Evolutionary conservation across 148 eudicot genomes (phyloP).

Genomic region (Agrostemma githago): DNA sequence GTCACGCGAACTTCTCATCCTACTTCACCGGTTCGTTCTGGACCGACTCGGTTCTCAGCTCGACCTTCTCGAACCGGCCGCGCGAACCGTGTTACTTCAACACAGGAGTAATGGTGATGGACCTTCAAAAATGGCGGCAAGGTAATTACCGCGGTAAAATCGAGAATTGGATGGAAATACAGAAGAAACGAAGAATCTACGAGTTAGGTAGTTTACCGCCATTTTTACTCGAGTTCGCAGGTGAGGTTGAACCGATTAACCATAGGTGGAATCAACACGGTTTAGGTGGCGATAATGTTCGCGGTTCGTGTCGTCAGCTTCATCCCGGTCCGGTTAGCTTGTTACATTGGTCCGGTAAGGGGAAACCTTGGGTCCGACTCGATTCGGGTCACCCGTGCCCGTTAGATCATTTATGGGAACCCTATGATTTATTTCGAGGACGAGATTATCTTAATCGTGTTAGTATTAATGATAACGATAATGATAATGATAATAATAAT

Average conservation of each 20-base stretch:
- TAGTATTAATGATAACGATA: too few relatives aligned
- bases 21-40: constrained; percentile 62
- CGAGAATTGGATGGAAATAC: constrained; percentile 77
- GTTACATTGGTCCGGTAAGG: constrained; percentile 80
- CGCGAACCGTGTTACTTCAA: constrained; percentile 26
- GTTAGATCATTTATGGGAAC: constrained; percentile 75
- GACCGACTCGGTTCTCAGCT: constrained; percentile 46
- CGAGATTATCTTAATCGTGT: background rate
- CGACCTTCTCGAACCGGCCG: constrained; percentile 25
- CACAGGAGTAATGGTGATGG: constrained; percentile 78
- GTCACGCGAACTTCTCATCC: constrained; percentile 63
- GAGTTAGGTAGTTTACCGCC: constrained; percentile 53
- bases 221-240: constrained; percentile 41
- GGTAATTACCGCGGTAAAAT: constrained; percentile 45
- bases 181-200: constrained; percentile 57
- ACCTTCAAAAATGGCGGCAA: constrained; percentile 46
- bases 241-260: constrained; percentile 51
- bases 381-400: constrained; percentile 61
- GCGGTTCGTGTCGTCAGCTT: constrained; percentile 55
- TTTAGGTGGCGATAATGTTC: constrained; percentile 69
- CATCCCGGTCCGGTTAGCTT: constrained; percentile 86
- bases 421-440: constrained; percentile 55
- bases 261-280: constrained; percentile 49
- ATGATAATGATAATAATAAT: background rate
- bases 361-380: constrained; percentile 76